Evolutionary conservation across 768 basidiomycete genomes (phyloP), one percentile per base, ranked within the genome.

Genomic region (Cubamyces lactineus): DNA sequence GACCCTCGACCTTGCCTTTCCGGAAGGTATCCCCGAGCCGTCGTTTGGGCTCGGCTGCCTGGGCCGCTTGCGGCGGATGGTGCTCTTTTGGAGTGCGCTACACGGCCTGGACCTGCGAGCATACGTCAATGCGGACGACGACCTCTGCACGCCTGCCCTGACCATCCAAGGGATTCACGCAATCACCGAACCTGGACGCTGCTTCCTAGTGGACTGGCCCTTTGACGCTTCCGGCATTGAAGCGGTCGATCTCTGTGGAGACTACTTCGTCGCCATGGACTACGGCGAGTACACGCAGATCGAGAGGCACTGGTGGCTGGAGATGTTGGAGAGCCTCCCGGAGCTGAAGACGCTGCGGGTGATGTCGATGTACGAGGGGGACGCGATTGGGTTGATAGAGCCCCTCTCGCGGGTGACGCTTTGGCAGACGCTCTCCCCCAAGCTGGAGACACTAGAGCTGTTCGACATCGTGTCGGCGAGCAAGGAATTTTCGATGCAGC

Each of bases 361-460:
- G 19, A 57, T 48, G 34, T 13, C 45, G 45, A 30, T 48, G 15
- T 19, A 21, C 19, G 7, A 40, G 45, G 6, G 48, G 34, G 40
- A 30, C 21, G n/a, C 48, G 46, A 7, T 23, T 3, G 23, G 23
- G 28, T 40, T 57, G 46, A 46, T 46, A n/a, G 43, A 17, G 43
- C 21, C 43, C 4, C 21, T 45, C 43, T 19, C 21, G 43, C 2
- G n/a, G 4, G 43, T 17, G 28, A 28, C 28, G 28, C 28, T 28
- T 28, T 28, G 4, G 4, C 4, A 28, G 28, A 28, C 28, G 2
- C 28, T 38, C n/a, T 47, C 19, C 55, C 55, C 55, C 15, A n/a
- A 26, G 15, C 17, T 57, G 19, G 55, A 57, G 55, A 34, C 34
- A 13, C n/a, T 57, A 5, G 55, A 57, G 46, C 21, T 57, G 16